A percentile compares a stretch with the other conserved stretches of the same genome.
Evolutionary conservation across 2,329 filamentous ascomycete species (phyloP).

Genomic region (Apiospora kogelbergensis): DNA sequence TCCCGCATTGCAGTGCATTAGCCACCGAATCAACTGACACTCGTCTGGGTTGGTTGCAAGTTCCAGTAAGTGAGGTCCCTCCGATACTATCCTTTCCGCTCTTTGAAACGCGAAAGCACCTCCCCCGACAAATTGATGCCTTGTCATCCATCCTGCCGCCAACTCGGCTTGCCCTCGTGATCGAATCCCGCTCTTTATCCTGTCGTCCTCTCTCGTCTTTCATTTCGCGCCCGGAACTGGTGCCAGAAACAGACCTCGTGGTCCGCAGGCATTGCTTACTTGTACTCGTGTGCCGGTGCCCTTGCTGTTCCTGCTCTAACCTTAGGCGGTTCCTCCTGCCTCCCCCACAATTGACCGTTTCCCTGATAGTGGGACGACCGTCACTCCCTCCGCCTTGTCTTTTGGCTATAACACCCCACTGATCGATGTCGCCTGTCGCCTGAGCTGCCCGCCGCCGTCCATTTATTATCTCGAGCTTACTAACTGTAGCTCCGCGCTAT

Average conservation of each 20-base stretch:
- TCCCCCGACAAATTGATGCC: background rate
- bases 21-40: background rate
- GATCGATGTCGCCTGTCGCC: constrained; percentile 3
- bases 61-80: constrained; percentile 5
- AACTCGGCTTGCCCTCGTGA: background rate
- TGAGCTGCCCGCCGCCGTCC: background rate
- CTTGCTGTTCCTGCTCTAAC: background rate
- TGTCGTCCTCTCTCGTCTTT: background rate
- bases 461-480: constrained; percentile 4
- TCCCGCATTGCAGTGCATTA: background rate
- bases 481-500: constrained; percentile 4
- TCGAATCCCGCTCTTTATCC: background rate
- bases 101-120: background rate
- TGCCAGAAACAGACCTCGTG: background rate
- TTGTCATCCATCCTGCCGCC: background rate
- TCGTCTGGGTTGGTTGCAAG: background rate
- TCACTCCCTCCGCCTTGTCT: constrained; percentile 8
- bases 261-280: background rate
- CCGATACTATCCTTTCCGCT: background rate
- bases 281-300: background rate
- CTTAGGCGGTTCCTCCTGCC: background rate
- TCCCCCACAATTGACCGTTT: constrained; percentile 9
- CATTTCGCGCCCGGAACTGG: background rate
- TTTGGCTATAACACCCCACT: constrained; percentile 7
- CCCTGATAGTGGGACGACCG: constrained; percentile 9